Evolutionary conservation across 2,329 filamentous ascomycete genomes (phyloP).

Genomic region (Aureobasidium sp.): DNA sequence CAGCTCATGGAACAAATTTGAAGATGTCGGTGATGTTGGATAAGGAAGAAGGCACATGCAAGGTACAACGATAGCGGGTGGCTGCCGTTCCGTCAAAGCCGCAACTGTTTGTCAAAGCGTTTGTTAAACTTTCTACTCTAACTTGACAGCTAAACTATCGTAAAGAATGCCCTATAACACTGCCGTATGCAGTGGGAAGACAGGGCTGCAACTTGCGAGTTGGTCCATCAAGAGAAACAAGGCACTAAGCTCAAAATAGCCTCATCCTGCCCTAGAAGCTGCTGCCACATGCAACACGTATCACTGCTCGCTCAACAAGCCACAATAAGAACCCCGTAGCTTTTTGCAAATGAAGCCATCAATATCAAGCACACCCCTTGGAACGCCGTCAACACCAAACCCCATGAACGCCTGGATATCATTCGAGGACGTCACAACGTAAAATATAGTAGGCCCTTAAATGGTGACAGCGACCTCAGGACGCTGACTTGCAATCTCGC

Average conservation of each 20-base stretch:
- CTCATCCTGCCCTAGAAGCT: background rate
- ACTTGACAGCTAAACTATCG: background rate
- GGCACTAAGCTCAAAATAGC: background rate
- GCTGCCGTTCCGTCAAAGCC: background rate
- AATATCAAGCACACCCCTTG: background rate
- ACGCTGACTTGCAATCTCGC: slow-evolving; percentile 6
- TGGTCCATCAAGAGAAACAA: background rate
- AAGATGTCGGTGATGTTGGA: background rate
- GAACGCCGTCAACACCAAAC: background rate
- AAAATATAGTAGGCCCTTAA: background rate
- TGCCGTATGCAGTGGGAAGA: background rate
- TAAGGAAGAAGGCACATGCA: background rate
- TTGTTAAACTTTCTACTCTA: slow-evolving; percentile 7
- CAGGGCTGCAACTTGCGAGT: background rate
- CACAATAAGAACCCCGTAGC: background rate
- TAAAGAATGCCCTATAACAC: background rate
- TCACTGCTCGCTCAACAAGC: background rate
- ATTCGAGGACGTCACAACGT: slow-evolving; percentile 1
- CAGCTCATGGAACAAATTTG: background rate
- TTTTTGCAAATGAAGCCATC: background rate
- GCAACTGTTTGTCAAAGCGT: background rate
- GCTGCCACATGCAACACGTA: background rate
- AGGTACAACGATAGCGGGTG: background rate
- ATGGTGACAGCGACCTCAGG: slow-evolving; percentile 1
- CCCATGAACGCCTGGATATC: background rate